Evolutionary conservation across 768 basidiomycete genomes (phyloP).

Genomic region (Macrolepiota dolichaula): DNA sequence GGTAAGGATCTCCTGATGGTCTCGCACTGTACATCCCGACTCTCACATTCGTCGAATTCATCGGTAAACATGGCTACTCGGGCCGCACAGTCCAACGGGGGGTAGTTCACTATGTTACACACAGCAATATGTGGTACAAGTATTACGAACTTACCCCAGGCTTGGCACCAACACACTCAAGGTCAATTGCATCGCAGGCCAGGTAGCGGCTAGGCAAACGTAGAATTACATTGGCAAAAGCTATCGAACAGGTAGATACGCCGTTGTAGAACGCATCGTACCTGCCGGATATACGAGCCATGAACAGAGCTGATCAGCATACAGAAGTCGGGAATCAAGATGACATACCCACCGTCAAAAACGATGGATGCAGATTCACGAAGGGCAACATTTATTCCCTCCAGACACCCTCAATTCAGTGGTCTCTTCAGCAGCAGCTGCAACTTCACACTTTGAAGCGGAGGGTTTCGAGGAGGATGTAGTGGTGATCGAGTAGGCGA

Average conservation of each 20-base stretch:
- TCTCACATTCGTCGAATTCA: background rate
- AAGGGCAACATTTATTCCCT: conserved; percentile 82
- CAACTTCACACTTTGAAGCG: conserved; percentile 61
- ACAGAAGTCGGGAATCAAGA: background rate
- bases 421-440: conserved; percentile 30
- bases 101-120: background rate
- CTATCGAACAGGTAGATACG: conserved; percentile 79
- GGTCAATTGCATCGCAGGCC: conserved; percentile 47
- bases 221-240: conserved; percentile 83
- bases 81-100: background rate
- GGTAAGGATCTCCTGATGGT: background rate
- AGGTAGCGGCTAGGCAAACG: conserved; percentile 49
- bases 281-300: conserved; percentile 83
- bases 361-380: conserved; percentile 80
- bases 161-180: conserved; percentile 89
- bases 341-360: conserved; percentile 86
- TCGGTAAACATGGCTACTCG: background rate
- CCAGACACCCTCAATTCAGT: conserved; percentile 66
- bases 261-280: conserved; percentile 78
- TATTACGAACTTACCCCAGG: conserved; percentile 64
- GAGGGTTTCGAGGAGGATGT: conserved; percentile 87
- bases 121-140: background rate
- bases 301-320: conserved; percentile 22
- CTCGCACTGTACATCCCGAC: background rate
- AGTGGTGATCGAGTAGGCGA: conserved; percentile 95